Evolutionary conservation across 345 rosid genomes (phyloP).

Genomic region (Gossypium thurberi): DNA sequence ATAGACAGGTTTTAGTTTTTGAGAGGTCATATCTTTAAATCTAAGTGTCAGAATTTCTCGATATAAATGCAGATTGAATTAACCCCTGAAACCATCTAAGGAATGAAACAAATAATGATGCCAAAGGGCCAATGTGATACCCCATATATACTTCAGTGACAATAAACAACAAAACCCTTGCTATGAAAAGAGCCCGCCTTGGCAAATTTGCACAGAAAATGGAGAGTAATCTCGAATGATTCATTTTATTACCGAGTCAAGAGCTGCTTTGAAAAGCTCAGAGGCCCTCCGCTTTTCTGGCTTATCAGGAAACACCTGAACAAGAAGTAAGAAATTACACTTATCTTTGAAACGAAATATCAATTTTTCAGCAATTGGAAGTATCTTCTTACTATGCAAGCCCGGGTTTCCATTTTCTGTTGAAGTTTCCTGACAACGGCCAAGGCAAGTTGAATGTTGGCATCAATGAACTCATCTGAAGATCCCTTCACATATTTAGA

Average conservation of each 20-base stretch:
- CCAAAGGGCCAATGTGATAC: not conserved
- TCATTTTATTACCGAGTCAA: slow-evolving; percentile 56
- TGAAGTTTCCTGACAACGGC: slow-evolving; percentile 70
- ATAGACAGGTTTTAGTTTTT: not conserved
- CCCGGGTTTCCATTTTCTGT: slow-evolving; percentile 62
- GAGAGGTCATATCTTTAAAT: not conserved
- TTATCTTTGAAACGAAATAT: slow-evolving; percentile 3
- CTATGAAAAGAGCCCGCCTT: not conserved
- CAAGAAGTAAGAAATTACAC: not conserved
- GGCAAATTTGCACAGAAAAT: not conserved
- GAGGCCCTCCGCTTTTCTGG: slow-evolving; percentile 87
- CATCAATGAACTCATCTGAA: slow-evolving; percentile 92
- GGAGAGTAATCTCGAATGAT: slow-evolving; percentile 1
- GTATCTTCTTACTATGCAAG: slow-evolving; percentile 60
- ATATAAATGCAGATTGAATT: not conserved
- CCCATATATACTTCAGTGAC: not conserved
- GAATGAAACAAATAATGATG: not conserved
- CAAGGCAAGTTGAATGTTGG: slow-evolving; percentile 85
- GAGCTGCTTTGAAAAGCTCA: slow-evolving; percentile 59
- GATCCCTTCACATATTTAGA: slow-evolving; percentile 72
- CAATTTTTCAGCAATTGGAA: slow-evolving; percentile 8
- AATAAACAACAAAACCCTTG: not conserved
- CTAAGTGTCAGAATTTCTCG: not conserved
- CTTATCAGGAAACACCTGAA: slow-evolving; percentile 84
- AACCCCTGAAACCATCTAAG: not conserved